phyloP scores from a whole-genome alignment of 2,329 filamentous ascomycete species.

The Sclerotinia subarctica region DNA sequence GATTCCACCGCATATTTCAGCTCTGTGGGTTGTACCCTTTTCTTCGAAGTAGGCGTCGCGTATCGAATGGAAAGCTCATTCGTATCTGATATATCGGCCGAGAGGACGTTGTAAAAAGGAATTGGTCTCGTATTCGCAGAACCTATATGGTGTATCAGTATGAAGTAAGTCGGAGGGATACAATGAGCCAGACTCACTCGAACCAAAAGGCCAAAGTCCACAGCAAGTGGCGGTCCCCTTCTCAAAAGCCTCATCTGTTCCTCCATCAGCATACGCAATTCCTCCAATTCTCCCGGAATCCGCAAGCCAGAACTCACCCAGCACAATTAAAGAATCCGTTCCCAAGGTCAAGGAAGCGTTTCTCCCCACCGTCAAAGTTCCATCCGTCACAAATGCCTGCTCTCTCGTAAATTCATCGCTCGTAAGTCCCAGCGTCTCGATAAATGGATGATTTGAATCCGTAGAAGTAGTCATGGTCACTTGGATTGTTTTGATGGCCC shows the following conservation, averaged over 20 bases:
- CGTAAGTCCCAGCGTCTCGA: constrained; percentile 35
- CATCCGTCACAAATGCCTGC: constrained; percentile 40
- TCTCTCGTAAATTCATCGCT: constrained; percentile 39
- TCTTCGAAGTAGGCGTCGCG: constrained; percentile 58
- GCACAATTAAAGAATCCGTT: constrained; percentile 57
- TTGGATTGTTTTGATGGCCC: not conserved
- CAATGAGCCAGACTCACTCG: constrained; percentile 22
- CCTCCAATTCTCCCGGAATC: not conserved
- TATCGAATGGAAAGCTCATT: constrained; percentile 68
- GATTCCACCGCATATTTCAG: constrained; percentile 57
- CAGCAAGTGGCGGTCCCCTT: constrained; percentile 53
- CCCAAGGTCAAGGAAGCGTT: constrained; percentile 59
- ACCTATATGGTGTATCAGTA: constrained; percentile 24
- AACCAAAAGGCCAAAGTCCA: constrained; percentile 51
- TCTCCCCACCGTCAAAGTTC: constrained; percentile 52
- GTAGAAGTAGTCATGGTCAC: constrained; percentile 18
- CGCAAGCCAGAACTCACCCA: constrained; percentile 44
- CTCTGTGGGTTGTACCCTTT: constrained; percentile 56
- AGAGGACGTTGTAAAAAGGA: constrained; percentile 79
- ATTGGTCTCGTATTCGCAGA: constrained; percentile 50
- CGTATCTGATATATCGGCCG: constrained; percentile 61
- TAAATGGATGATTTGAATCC: constrained; percentile 38
- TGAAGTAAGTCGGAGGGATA: constrained; percentile 2
- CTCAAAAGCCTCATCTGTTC: constrained; percentile 51
- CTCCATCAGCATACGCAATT: not conserved